These are phyloP conservation scores for Gracilaria domingensis DNA, from an alignment of 23 red algal genomes.

Conservation along the genomic window DNA sequence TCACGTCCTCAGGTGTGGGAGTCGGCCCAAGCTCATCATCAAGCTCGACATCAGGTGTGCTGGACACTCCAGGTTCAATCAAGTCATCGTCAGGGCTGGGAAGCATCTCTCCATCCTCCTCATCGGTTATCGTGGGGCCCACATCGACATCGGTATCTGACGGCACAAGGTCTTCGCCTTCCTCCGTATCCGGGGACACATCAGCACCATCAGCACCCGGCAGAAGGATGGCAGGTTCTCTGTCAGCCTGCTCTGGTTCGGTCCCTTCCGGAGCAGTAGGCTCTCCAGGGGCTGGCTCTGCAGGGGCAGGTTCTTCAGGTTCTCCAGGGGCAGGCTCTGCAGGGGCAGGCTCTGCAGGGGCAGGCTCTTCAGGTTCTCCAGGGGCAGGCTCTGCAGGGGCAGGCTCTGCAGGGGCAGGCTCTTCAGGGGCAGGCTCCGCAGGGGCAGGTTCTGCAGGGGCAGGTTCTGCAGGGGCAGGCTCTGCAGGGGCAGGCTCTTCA, in stretches of 20 bases:
- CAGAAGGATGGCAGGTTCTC: not conserved
- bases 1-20: not conserved
- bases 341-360: not conserved
- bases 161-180: not conserved
- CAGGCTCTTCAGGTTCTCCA: not conserved
- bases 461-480: too few relatives aligned
- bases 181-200: not conserved
- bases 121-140: not conserved
- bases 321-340: not conserved
- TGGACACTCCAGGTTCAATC: not conserved
- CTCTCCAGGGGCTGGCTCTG: not conserved
- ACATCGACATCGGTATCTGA: not conserved
- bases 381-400: not conserved
- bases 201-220: not conserved
- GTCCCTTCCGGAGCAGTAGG: not conserved
- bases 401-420: not conserved
- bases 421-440: not conserved
- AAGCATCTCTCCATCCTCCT: not conserved
- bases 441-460: too few relatives aligned
- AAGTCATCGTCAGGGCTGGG: not conserved
- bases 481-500: too few relatives aligned
- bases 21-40: not conserved
- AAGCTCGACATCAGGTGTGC: not conserved
- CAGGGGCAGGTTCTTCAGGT: too few relatives aligned
- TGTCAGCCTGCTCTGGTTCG: not conserved